Evolutionary conservation across 225 moss, liverwort and hornwort species (phyloP), one percentile per base, ranked within the genome.

Genomic region (Straminergon stramineum): DNA sequence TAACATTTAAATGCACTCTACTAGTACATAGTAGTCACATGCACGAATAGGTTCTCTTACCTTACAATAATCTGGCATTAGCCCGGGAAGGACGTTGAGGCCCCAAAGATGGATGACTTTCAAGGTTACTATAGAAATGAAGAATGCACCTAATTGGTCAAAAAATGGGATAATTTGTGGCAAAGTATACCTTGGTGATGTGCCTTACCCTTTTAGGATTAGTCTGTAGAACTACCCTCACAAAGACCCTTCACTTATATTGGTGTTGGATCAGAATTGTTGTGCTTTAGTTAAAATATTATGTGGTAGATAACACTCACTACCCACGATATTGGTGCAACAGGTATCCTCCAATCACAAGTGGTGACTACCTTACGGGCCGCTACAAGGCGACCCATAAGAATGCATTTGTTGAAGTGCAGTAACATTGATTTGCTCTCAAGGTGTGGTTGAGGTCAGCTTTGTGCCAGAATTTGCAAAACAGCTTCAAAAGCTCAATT

Each of bases 301-400:
- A 16, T 63, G 11, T 41, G 30, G 63, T 52, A 18, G 5, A 68
- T 81, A 74, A 86, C 41, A 56, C 22, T 30, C 41, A 62, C 22
- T 30, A 15, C 48, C n/a, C 32, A 32, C 7, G 5, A 16, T 66
- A 11, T 52, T 90, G 82, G 17, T 87, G 89, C 76, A 23, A 6
- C 55, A 92, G 89, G 84, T 93, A 88, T 71, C 66, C 81, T 68
- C 90, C 88, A 23, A 91, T 90, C 53, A 88, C 76, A 41, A 81
- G 92, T 78, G 91, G 91, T 39, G 85, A 91, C 12, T 81, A 93
- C 87, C 62, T 92, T 1, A 21, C 62, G 4, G 15, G 64, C 55
- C 81, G 79, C 23, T 91, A 91, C 52, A 74, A 76, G 43, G 81
- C 63, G 17, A 92, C 88, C 13, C 75, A 90, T 55, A 90, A 91